Evolutionary conservation across 2,329 filamentous ascomycete species (phyloP).

Genomic region (Emmonsia crescens): DNA sequence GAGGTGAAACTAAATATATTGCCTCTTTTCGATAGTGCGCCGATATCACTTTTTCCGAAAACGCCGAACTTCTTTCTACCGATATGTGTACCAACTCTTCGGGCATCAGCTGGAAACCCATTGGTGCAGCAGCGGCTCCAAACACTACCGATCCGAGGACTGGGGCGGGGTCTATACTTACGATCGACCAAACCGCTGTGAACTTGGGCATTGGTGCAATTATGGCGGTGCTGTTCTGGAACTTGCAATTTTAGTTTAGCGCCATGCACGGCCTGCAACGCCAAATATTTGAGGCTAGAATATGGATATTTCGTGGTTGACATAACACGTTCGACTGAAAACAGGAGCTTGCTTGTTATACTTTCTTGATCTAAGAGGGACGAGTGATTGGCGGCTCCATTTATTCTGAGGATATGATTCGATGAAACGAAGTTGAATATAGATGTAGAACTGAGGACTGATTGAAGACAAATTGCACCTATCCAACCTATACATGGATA

Average conservation of each 20-base stretch:
- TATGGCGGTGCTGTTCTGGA: background rate
- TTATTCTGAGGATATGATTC: background rate
- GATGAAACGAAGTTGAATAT: background rate
- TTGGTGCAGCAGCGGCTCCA: constrained; percentile 6
- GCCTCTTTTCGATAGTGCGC: constrained; percentile 26
- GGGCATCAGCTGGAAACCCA: constrained; percentile 24
- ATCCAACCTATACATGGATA: background rate
- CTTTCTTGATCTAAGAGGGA: background rate
- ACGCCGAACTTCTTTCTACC: constrained; percentile 26
- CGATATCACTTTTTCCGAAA: constrained; percentile 33
- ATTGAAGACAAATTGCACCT: background rate
- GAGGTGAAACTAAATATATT: background rate
- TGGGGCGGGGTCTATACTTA: background rate
- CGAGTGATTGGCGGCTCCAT: background rate
- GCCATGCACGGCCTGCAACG: background rate
- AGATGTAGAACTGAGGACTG: background rate
- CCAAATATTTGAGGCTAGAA: background rate
- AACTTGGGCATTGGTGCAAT: background rate
- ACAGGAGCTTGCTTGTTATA: background rate
- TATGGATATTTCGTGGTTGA: background rate
- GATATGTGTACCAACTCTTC: constrained; percentile 32
- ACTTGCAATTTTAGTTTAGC: background rate
- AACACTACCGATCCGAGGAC: background rate
- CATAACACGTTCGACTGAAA: background rate
- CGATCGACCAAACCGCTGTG: background rate